These are phyloP conservation scores for Telopea speciosissima DNA, from an alignment of 177 flowering plant genomes.

Conservation along the genomic window DNA sequence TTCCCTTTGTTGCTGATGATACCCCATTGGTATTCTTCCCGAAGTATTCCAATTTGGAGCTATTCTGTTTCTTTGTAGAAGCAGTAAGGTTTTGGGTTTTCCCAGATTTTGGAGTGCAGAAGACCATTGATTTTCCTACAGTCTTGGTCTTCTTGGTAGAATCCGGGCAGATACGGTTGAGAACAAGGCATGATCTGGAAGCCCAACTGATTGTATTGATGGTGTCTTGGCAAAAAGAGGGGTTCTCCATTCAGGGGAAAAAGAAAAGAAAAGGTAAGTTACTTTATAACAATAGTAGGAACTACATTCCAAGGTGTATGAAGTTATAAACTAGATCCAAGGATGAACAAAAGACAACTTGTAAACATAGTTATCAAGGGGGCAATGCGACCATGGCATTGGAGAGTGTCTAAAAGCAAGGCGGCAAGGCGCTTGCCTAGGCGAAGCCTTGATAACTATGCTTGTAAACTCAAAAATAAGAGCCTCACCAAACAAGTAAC, in stretches of 20 bases:
- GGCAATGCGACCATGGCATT: too few species aligned
- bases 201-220: slow-evolving; percentile 45
- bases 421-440: too few species aligned
- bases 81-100: slow-evolving; percentile 2
- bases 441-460: too few species aligned
- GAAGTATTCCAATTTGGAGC: background rate
- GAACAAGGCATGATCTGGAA: slow-evolving; percentile 44
- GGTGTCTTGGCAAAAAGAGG: slow-evolving; percentile 60
- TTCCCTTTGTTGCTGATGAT: slow-evolving; percentile 6
- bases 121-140: background rate
- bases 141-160: slow-evolving; percentile 27
- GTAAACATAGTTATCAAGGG: too few species aligned
- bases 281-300: background rate
- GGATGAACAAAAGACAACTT: too few species aligned
- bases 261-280: background rate
- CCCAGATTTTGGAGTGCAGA: slow-evolving; percentile 5
- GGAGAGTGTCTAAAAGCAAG: too few species aligned
- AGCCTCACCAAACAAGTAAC: slow-evolving; percentile 58
- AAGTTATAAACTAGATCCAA: background rate
- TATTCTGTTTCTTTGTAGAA: slow-evolving; percentile 8
- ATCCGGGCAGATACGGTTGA: slow-evolving; percentile 16
- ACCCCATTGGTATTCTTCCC: slow-evolving; percentile 3
- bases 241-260: slow-evolving; percentile 34
- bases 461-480: background rate
- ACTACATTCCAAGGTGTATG: background rate